Evolutionary conservation across 192 early-diverging fungal species (phyloP).

Genomic region (Chytriomyces sp.): DNA sequence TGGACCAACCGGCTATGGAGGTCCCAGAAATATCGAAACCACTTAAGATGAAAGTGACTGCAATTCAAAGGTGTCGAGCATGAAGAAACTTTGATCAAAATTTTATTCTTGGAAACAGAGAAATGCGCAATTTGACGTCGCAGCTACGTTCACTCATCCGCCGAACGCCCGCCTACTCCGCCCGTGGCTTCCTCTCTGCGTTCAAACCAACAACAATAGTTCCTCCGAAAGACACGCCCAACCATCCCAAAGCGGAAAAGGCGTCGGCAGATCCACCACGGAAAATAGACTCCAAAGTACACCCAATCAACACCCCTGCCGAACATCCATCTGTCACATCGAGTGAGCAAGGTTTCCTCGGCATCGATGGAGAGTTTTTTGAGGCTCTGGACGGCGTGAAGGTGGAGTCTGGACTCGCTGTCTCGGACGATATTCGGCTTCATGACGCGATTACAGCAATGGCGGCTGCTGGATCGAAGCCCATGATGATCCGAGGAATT

Average conservation of each 20-base stretch:
- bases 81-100: not conserved
- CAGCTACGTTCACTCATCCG: not conserved
- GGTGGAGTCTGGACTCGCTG: not conserved
- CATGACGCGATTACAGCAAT: not conserved
- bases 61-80: not conserved
- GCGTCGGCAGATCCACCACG: not conserved
- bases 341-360: not conserved
- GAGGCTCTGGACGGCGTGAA: not conserved
- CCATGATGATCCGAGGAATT: constrained; percentile 16
- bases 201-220: not conserved
- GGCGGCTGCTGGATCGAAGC: constrained; percentile 9
- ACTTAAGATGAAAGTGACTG: not conserved
- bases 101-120: not conserved
- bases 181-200: not conserved
- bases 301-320: not conserved
- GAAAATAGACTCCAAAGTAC: not conserved
- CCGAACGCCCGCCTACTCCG: not conserved
- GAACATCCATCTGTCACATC: not conserved
- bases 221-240: not conserved
- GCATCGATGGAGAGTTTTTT: constrained; percentile 15
- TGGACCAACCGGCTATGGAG: no score
- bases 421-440: not conserved
- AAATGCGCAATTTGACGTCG: not conserved
- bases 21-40: no score
- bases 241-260: not conserved